Evolutionary conservation across 768 basidiomycete species (phyloP).

Genomic region (Lactarius pseudohatsudake): DNA sequence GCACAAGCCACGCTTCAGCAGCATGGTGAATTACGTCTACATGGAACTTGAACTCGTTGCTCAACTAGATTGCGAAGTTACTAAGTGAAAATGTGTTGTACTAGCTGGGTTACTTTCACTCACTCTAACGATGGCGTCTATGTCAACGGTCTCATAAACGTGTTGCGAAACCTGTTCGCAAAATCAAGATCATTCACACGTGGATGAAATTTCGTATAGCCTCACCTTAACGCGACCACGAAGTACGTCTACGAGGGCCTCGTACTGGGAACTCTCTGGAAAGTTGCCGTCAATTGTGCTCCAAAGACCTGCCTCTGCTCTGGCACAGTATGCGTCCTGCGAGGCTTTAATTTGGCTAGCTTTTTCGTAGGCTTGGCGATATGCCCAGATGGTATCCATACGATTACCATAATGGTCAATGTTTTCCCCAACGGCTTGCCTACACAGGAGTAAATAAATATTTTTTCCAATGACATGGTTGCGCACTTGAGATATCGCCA

Average conservation of each 20-base stretch:
- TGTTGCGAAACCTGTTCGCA: conserved; percentile 54
- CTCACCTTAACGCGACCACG: conserved; percentile 81
- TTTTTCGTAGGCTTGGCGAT: conserved; percentile 76
- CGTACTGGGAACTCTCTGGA: conserved; percentile 72
- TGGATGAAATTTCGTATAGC: conserved; percentile 4
- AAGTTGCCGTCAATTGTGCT: conserved; percentile 45
- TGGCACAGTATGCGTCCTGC: conserved; percentile 72
- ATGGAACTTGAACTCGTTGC: conserved; percentile 83
- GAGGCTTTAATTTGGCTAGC: conserved; percentile 64
- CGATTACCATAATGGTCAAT: conserved; percentile 38
- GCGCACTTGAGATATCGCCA: conserved; percentile 84
- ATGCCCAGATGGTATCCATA: conserved; percentile 78
- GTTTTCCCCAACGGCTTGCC: conserved; percentile 38
- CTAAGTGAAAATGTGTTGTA: not conserved
- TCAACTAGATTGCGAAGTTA: conserved; percentile 44
- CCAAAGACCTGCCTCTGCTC: conserved; percentile 51
- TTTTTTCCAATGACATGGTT: not conserved
- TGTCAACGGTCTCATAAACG: conserved; percentile 75
- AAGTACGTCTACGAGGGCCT: conserved; percentile 77
- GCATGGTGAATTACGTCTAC: conserved; percentile 79
- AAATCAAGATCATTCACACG: not conserved
- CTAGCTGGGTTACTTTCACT: conserved; percentile 28
- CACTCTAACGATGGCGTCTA: conserved; percentile 70
- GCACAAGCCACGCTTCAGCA: conserved; percentile 80
- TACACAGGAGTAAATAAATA: not conserved